Percentiles rank a stretch among this genome's conserved stretches.
These are phyloP conservation scores for Agrocybe chaxingu DNA, from an alignment of 768 basidiomycete genomes.

Conservation along the genomic window DNA sequence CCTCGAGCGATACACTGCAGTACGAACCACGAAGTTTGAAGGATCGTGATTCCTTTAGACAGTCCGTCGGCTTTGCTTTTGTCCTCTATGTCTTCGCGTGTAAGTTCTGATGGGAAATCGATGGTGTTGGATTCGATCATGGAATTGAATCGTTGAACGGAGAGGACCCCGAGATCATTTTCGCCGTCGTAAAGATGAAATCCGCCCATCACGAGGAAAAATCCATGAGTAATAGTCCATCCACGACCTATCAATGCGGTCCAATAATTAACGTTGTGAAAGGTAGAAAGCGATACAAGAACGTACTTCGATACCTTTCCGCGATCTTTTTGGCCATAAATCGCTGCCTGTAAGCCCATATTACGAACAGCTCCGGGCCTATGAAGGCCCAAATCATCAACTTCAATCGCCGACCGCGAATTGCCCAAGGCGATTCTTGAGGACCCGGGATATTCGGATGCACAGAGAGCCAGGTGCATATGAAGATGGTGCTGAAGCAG, in stretches of 20 bases:
- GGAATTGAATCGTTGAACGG: constrained; percentile 2
- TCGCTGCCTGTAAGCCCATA: constrained; percentile 17
- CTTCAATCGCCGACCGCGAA: neutral
- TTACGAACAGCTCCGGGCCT: constrained; percentile 15
- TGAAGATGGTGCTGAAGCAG: neutral
- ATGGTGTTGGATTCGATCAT: constrained; percentile 7
- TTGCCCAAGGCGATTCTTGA: neutral
- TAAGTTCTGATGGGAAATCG: constrained; percentile 6
- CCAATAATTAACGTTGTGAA: neutral
- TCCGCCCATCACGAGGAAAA: constrained; percentile 15
- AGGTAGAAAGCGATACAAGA: neutral
- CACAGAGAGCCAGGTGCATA: constrained; percentile 2
- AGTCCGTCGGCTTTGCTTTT: constrained; percentile 27
- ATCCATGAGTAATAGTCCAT: constrained; percentile 7
- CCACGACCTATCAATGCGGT: neutral
- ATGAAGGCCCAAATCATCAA: constrained; percentile 6
- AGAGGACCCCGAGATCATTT: neutral
- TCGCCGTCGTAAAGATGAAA: constrained; percentile 19
- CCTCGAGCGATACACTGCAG: constrained; percentile 22
- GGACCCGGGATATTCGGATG: constrained; percentile 10
- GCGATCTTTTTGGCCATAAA: constrained; percentile 6
- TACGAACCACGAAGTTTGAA: constrained; percentile 31
- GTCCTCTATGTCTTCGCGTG: constrained; percentile 15
- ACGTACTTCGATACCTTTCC: constrained; percentile 6
- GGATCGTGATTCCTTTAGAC: constrained; percentile 28